Evolutionary conservation across 208 protist species (phyloP).

Genomic region (Crithidia sp.): DNA sequence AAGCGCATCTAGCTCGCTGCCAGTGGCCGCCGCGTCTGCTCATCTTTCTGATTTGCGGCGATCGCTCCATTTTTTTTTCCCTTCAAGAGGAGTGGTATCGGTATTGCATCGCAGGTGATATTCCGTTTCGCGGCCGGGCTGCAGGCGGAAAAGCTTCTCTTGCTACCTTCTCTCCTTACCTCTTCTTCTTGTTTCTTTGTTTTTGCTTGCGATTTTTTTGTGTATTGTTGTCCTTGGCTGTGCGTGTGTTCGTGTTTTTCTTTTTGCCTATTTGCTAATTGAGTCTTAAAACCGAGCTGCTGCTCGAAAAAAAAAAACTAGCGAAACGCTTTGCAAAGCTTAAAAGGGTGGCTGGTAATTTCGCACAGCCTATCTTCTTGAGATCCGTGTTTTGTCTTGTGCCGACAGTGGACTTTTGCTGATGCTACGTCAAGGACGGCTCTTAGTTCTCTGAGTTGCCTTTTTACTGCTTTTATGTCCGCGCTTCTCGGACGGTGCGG

Average conservation of each 20-base stretch:
- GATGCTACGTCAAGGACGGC: no score
- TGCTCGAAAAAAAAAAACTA: neutral
- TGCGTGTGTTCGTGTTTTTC: neutral
- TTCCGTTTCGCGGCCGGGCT: no score
- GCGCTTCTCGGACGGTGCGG: no score
- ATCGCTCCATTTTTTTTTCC: neutral
- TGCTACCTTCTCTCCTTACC: neutral
- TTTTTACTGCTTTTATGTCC: no score
- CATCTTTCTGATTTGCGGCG: neutral
- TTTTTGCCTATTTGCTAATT: neutral
- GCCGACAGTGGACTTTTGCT: no score
- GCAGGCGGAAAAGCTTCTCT: no score
- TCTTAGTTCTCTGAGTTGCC: no score
- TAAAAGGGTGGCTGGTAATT: neutral
- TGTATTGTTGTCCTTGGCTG: neutral
- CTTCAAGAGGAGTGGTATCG: no score
- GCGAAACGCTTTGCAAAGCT: neutral
- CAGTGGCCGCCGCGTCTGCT: neutral
- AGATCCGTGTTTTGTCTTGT: no score
- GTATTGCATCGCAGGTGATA: no score
- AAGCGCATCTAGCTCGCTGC: constrained; percentile 8
- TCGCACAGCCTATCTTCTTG: no score
- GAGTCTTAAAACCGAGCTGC: neutral
- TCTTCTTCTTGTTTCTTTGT: neutral
- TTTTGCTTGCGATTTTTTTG: neutral